A percentile compares a stretch with the other conserved stretches of the same genome.
phyloP scores from a whole-genome alignment of 78 protist genomes.

The Corallochytrium limacisporum region DNA sequence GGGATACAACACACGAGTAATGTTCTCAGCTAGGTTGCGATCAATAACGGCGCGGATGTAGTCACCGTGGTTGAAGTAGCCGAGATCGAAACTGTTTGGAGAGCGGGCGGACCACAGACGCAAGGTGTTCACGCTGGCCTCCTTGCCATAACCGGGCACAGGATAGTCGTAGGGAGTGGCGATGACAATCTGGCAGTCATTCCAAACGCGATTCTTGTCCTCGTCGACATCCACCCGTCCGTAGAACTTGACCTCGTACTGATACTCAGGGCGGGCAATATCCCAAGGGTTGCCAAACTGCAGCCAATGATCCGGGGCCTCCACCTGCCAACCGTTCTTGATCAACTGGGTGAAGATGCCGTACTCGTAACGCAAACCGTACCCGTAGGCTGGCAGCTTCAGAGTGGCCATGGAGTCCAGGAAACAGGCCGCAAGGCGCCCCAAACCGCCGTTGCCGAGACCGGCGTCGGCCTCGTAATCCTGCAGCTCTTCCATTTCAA shows the following conservation, averaged over 20 bases:
- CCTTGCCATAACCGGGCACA: constrained; percentile 82
- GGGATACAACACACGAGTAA: constrained; percentile 87
- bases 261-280: constrained; percentile 36
- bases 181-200: constrained; percentile 37
- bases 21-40: constrained; percentile 65
- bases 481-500: constrained; percentile 22
- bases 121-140: constrained; percentile 60
- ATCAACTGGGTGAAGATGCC: constrained; percentile 89
- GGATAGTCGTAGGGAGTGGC: constrained; percentile 69
- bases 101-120: constrained; percentile 86
- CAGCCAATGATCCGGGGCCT: constrained; percentile 81
- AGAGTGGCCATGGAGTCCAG: constrained; percentile 85
- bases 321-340: constrained; percentile 69
- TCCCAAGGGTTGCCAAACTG: constrained; percentile 82
- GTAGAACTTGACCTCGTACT: background rate
- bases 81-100: constrained; percentile 67
- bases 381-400: constrained; percentile 75
- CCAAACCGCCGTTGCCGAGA: constrained; percentile 95
- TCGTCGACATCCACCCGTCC: constrained; percentile 18
- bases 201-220: constrained; percentile 48
- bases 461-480: constrained; percentile 87
- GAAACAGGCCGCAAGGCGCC: constrained; percentile 86
- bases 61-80: constrained; percentile 77
- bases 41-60: constrained; percentile 62
- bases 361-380: constrained; percentile 75